Evolutionary conservation across 805 yeast species (phyloP), one percentile per base, ranked within the genome.

Genomic region (Kodamaea sagamina): DNA sequence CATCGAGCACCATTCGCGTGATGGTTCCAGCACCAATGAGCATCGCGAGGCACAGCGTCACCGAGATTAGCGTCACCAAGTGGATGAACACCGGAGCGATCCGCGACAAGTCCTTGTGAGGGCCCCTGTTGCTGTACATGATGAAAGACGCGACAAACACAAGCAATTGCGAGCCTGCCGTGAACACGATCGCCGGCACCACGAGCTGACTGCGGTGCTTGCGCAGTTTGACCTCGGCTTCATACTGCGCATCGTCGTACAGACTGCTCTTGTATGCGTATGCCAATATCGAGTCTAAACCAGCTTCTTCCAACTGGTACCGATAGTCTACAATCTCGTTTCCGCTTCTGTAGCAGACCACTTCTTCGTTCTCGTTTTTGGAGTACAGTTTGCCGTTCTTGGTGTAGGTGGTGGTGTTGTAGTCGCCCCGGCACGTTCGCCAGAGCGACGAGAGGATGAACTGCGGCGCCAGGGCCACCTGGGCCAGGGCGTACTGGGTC

Each of bases 391-490:
- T 26, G 3, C 61, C 61, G 26, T 52, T 13, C 36, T 46, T 15
- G 26, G 18, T 11, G 16, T 35, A 13, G 16, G 46, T 25, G 13
- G 63, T 54, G 13, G 50, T 41, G 35, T 63, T 62, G 47, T 70
- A 72, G 41, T 57, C 59, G 1, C 76, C 78, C 40, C 59, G 65
- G 50, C 82, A 77, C 69, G 75, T 75, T 39, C 61, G 56, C 67
- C 71, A 63, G 3, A 75, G 39, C 5, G 71, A 61, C 0, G 72
- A 62, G 8, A 63, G 48, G 4, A 77, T 65, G 45, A 62, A 71
- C 52, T 79, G 81, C 1, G 84, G 82, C 1, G 79, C 75, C 21
- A 53, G 47, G 4, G 62, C 60, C 10, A 78, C 79, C 48, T 76
- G 74, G 3, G 55, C 56, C 44, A 68, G 63, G 3, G 80, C 72